phyloP scores from a whole-genome alignment of 371 early-diverging fungal species.

The Synchytrium microbalum region DNA sequence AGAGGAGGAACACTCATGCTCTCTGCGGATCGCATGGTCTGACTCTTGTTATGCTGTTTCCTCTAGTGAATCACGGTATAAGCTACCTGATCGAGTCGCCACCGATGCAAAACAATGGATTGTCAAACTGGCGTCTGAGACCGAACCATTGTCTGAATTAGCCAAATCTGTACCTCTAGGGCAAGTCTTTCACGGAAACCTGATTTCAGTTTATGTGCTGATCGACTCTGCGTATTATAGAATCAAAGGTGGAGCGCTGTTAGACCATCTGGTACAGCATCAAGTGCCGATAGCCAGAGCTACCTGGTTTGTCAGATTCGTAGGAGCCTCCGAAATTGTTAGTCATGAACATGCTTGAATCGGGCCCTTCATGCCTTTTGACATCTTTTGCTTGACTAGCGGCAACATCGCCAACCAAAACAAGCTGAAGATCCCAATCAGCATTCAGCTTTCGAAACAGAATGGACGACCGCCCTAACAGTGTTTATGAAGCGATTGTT shows the following conservation, averaged over 20 bases:
- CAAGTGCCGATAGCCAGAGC: slow-evolving; percentile 64
- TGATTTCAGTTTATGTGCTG: neutral
- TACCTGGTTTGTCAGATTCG: slow-evolving; percentile 65
- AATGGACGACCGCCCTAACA: neutral
- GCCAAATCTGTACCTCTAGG: slow-evolving; percentile 3
- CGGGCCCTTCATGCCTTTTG: slow-evolving; percentile 1
- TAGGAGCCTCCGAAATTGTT: slow-evolving; percentile 55
- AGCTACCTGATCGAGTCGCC: neutral
- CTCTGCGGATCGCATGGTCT: no score
- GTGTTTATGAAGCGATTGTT: neutral
- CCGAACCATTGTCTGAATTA: neutral
- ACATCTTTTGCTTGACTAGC: slow-evolving; percentile 1
- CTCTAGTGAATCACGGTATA: neutral
- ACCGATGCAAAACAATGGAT: neutral
- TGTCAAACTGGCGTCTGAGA: neutral
- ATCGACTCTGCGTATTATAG: slow-evolving; percentile 9
- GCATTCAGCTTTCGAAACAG: no score
- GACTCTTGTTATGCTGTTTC: neutral
- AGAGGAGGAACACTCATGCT: neutral
- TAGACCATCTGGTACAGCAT: slow-evolving; percentile 50
- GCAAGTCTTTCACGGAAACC: neutral
- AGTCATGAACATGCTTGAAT: slow-evolving; percentile 18
- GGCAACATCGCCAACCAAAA: neutral
- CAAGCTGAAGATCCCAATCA: neutral
- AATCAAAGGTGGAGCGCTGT: slow-evolving; percentile 56